Evolutionary conservation across 306 rosid species (phyloP).

Genomic region (Dryas octopetala): DNA sequence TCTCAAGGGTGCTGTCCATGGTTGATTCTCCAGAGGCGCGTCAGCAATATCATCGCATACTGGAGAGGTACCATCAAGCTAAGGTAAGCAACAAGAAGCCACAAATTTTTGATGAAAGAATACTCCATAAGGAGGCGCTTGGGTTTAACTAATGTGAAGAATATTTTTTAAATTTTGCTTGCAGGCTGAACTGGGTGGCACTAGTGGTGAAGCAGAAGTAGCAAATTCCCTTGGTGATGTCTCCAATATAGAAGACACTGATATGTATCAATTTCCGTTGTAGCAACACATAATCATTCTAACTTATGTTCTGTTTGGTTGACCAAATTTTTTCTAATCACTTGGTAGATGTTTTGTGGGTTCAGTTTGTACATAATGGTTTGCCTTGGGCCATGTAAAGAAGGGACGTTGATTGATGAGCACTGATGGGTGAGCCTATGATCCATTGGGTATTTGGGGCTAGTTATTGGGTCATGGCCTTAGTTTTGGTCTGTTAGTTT

Average conservation of each 20-base stretch:
- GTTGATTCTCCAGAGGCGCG: constrained; percentile 67
- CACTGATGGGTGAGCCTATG: too few relatives aligned
- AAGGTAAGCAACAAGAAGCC: constrained; percentile 49
- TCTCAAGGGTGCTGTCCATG: constrained; percentile 78
- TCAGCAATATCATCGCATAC: constrained; percentile 80
- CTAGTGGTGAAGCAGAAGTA: constrained; percentile 30
- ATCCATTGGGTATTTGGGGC: too few relatives aligned
- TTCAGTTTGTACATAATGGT: constrained; percentile 9
- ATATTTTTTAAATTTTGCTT: neutral
- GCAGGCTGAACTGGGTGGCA: constrained; percentile 64
- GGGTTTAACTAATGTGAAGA: neutral
- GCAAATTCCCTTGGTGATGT: constrained; percentile 30
- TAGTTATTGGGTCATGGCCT: too few relatives aligned
- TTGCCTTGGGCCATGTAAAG: neutral
- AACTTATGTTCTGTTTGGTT: constrained; percentile 17
- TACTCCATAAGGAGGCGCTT: neutral
- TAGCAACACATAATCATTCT: constrained; percentile 19
- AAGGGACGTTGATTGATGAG: neutral
- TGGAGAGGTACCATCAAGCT: constrained; percentile 61
- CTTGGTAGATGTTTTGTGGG: neutral
- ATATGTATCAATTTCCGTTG: constrained; percentile 35
- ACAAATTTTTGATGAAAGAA: too few relatives aligned
- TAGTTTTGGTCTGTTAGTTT: too few relatives aligned
- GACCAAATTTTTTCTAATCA: neutral
- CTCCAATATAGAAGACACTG: constrained; percentile 42